Base-by-base conservation (phyloP, 805 yeast genomes). In the Candida adriatica region DNA sequence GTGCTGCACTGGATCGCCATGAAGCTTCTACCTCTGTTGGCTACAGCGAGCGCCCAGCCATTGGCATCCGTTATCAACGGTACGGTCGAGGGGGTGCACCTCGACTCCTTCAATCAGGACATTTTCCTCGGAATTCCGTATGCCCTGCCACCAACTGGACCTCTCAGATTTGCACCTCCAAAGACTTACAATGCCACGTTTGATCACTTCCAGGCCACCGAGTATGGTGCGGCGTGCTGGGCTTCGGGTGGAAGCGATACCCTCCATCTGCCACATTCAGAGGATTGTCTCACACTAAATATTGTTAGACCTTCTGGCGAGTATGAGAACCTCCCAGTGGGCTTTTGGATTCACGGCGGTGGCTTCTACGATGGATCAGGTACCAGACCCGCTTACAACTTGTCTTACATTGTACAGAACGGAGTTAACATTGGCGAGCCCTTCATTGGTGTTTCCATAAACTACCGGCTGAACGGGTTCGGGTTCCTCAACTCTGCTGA, bases 301-400 rank as follows among this genome's bases (percentile, higher is more conserved):
- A 43, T 56, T 21, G 51, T 44, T 16, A 40, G 38, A 7, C 58
- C 59, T 5, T 16, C 33, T 6, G 38, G 43, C n/a, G 20, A 35
- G 23, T 29, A 35, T 22, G 16, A 26, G 2, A 24, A 39, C 10
- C 33, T 48, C 13, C 66, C 66, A 5, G 58, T 55, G 7, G 43
- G 44, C 26, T 40, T 50, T n/a, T 58, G 58, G 55, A 46, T 60
- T 21, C 59, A 58, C 33, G 66, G 64, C n/a, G 64, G 66, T 20
- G 53, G 59, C 3, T 56, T 51, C 31, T 16, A 33, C 5, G 43
- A 42, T 15, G 61, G 63, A 11, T 39, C 59, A 4, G 29, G 35
- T 20, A 13, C 29, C 11, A 28, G 45, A 26, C 36, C 34, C 8
- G 35, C 39, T 18, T 42, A 37, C 31, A 44, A 44, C 34, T 30